Base-by-base conservation (phyloP, 257 asterid genomes). In the Galeopsis tetrahit region DNA sequence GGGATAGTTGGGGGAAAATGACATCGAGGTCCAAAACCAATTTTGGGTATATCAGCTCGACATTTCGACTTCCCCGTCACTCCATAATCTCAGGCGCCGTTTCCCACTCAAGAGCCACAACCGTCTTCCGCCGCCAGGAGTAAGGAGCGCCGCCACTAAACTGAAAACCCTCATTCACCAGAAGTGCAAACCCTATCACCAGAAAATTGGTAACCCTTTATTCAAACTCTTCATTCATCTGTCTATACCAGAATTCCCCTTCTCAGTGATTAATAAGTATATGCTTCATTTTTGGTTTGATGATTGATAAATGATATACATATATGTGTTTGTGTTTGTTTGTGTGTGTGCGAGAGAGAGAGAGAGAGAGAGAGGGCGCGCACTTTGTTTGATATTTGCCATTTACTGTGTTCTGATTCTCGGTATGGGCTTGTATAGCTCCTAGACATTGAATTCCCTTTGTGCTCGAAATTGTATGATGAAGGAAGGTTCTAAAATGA, bases 91-190 rank as follows among this genome's bases (percentile, higher is more conserved):
- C 17, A 10, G 42, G 52, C 40, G 57, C 66, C 58, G 49, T 6
- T 35, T 65, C 44, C 70, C 44, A 38, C 65, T 52, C 48, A 63
- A 49, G 76, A 49, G 64, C 15, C 76, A 36, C 55, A 70, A 0
- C 70, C 64, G 70, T 36, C 31, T 32, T 48, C 70, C 60, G 61
- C 61, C 49, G 43, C 15, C 32, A 55, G 76, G 34, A 62, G 28
- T 36, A 55, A 17, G 55, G 33, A 35, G 15, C 35, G 48, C 39
- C 36, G 9, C 71, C 51, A 8, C 70, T 38, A 42, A 35, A 48
- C 43, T 43, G 14, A 14, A 7, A 52, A 21, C 21, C 62, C 73
- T 4, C 52, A 59, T 46, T 31, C 65, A 2, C 15, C 14, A 43
- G 11, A 60, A 33, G 10, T 34, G 8, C 17, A 72, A 17, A 53